Percentiles rank a stretch among this genome's conserved stretches.
Evolutionary conservation across 208 protist species (phyloP).

Genomic region (Zelonia costaricensis): DNA sequence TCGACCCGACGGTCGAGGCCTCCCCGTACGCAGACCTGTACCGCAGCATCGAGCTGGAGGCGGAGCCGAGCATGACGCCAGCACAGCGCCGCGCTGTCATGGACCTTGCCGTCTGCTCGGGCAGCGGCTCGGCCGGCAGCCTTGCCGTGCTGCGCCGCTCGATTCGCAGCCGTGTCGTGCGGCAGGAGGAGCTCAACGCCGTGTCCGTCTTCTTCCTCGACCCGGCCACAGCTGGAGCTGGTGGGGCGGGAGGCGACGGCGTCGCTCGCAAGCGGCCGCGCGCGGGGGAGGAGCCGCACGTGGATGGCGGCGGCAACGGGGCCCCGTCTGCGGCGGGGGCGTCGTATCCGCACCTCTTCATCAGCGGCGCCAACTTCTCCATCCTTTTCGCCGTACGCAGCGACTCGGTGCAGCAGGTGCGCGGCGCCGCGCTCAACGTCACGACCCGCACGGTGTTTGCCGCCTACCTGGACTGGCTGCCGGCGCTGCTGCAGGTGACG

Average conservation of each 20-base stretch:
- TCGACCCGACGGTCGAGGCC: slow-evolving; percentile 47
- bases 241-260: too few relatives aligned
- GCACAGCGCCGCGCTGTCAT: slow-evolving; percentile 39
- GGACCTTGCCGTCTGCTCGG: slow-evolving; percentile 72
- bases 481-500: slow-evolving; percentile 76
- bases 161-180: slow-evolving; percentile 60
- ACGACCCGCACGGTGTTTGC: slow-evolving; percentile 65
- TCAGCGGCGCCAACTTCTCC: slow-evolving; percentile 73
- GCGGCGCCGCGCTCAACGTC: slow-evolving; percentile 52
- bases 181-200: slow-evolving; percentile 67
- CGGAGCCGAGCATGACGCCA: slow-evolving; percentile 38
- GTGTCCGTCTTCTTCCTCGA: slow-evolving; percentile 77
- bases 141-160: slow-evolving; percentile 71
- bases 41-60: slow-evolving; percentile 60
- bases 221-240: too few relatives aligned
- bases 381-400: slow-evolving; percentile 72
- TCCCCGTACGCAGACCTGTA: slow-evolving; percentile 77
- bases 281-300: slow-evolving; percentile 8
- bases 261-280: slow-evolving; percentile 29
- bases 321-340: background rate
- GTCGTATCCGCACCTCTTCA: slow-evolving; percentile 51
- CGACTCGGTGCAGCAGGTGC: slow-evolving; percentile 75
- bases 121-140: slow-evolving; percentile 42
- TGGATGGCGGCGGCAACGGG: background rate
- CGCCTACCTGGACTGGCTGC: slow-evolving; percentile 36